These are phyloP conservation scores for Ceraceosorus guamensis DNA, from an alignment of 1,284 basidiomycete genomes.

Conservation along the genomic window DNA sequence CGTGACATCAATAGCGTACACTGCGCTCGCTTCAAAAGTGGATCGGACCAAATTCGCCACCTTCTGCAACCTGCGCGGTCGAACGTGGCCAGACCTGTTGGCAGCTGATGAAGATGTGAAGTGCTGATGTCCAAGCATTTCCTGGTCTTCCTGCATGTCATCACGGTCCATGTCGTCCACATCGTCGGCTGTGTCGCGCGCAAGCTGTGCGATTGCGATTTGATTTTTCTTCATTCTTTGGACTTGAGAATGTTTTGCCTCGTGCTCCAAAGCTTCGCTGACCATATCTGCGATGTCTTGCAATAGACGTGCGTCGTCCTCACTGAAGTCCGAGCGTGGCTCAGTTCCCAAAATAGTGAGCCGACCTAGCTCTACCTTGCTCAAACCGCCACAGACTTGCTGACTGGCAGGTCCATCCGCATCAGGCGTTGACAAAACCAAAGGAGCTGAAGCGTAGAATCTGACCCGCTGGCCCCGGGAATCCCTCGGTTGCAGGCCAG, in stretches of 20 bases:
- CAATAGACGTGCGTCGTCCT: conserved; percentile 23
- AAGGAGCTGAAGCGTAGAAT: conserved; percentile 34
- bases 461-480: conserved; percentile 7
- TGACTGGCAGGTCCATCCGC: conserved; percentile 8
- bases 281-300: conserved; percentile 26
- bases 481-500: conserved; percentile 4
- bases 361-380: conserved; percentile 20
- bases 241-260: conserved; percentile 11
- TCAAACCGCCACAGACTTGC: no score
- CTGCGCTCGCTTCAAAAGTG: background rate
- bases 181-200: background rate
- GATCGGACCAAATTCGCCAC: background rate
- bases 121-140: background rate
- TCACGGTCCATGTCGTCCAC: background rate
- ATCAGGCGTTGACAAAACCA: conserved; percentile 1
- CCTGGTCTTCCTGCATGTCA: background rate
- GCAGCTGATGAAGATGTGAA: background rate
- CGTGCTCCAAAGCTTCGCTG: conserved; percentile 28
- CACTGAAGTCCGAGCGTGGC: conserved; percentile 21
- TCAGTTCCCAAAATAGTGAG: conserved; percentile 25
- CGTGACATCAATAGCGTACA: background rate
- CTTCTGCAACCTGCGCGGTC: no score
- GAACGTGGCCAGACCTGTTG: background rate
- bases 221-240: conserved; percentile 18
- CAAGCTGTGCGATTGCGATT: conserved; percentile 1